Evolutionary conservation across 2,329 filamentous ascomycete genomes (phyloP).

Genomic region (Aureobasidium leucospermi): DNA sequence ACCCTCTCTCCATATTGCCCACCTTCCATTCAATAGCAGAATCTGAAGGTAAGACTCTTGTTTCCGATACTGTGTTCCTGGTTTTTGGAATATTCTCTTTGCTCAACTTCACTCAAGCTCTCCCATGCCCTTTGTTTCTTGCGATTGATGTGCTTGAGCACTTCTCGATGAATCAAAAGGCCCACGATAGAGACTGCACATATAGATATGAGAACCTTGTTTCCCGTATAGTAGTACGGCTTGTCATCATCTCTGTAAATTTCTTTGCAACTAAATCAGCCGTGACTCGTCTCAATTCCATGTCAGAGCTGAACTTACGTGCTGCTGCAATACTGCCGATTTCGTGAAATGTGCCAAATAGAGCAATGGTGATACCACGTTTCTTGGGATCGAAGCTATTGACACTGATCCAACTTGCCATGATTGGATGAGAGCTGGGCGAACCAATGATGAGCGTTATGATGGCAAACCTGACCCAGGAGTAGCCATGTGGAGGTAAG

Average conservation of each 20-base stretch:
- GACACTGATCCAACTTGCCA: conserved; percentile 44
- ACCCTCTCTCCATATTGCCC: too few relatives aligned
- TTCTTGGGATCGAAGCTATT: conserved; percentile 46
- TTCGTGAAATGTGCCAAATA: conserved; percentile 43
- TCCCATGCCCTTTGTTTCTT: conserved; percentile 43
- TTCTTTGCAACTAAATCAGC: conserved; percentile 21
- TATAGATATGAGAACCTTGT: conserved; percentile 50
- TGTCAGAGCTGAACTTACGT: neutral
- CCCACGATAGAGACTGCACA: conserved; percentile 41
- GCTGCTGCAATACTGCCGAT: conserved; percentile 34
- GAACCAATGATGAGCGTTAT: conserved; percentile 19
- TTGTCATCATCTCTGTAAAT: conserved; percentile 47
- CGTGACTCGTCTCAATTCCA: too few relatives aligned
- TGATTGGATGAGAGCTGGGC: conserved; percentile 52
- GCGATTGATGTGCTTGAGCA: conserved; percentile 40
- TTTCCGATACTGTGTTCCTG: conserved; percentile 12
- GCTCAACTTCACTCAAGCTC: conserved; percentile 38
- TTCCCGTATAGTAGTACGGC: conserved; percentile 51
- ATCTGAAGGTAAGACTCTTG: neutral
- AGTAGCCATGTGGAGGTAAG: conserved; percentile 41
- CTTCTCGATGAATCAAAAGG: conserved; percentile 44
- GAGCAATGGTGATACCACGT: conserved; percentile 40
- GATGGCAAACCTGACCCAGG: conserved; percentile 43
- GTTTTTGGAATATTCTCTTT: conserved; percentile 40
- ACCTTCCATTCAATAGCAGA: neutral